Base-by-base conservation (phyloP, 2,329 filamentous ascomycete species). In the Sarocladium oryzae region DNA sequence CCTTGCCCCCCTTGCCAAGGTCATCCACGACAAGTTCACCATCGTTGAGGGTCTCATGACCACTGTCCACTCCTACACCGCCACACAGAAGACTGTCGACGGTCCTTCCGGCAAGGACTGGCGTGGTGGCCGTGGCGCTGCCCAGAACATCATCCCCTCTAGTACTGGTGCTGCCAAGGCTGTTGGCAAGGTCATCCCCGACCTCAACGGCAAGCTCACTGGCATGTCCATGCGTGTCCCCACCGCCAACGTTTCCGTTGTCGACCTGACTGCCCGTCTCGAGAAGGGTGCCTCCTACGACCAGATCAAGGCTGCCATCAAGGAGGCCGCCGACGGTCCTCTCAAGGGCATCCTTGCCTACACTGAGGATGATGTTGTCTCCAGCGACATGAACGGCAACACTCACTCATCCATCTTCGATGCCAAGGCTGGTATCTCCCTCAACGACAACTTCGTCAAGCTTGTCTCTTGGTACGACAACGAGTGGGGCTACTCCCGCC, bases 211-310 rank as follows among this genome's bases (percentile, higher is more conserved):
- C 84, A 99, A 99, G 86, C 89, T 97, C 62, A 99, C 93, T 61
- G 93, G 93, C 79, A 97, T 99, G 93, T 83, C 93, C 67, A 93
- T 99, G 88, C 93, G 93, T 87, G 92, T 99, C 54, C 93, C 93
- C 63, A 97, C 93, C 63, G 76, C 89, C 81, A 97, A 99, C 82
- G 93, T 99, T 73, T 99, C 93, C 64, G 93, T 97, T 73, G 93
- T 99, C 69, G 93, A 99, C 77, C 78, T 99, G 71, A 99, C 93
- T 67, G 84, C 77, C 82, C 91, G 92, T 67, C 80, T 95, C 63
- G 88, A 96, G 84, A 97, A 96, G 86, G 75, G 75, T 65, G 91
- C 88, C 66, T 72, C 72, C 61, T 93, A 93, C 74, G 90, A 95
- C 54, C 77, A 95, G 73, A 97, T 99, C 85, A 97, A 96, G 86